Evolutionary conservation across 768 basidiomycete species (phyloP), one percentile per base, ranked within the genome.

Genomic region (Brasilioporus rufonigricans): DNA sequence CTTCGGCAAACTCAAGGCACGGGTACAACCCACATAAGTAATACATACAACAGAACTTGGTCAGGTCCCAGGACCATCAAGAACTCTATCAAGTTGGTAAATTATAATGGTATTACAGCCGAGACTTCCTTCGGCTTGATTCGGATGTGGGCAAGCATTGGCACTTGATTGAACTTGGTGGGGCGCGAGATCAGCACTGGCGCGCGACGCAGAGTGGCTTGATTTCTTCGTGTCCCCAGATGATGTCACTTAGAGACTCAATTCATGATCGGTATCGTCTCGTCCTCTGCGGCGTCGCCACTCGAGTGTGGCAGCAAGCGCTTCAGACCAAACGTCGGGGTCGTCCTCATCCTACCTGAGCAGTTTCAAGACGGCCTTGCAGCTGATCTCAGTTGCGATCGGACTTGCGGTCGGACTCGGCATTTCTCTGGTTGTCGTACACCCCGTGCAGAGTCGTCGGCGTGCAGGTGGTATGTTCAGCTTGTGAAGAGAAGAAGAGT

Each of bases 331-430:
- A 55, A 75, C 81, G 23, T 70, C 77, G 7, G 84, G 83, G 13
- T 76, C 77, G 31, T 71, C 78, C 4, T 68, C 73, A 0, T 79
- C 85, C 3, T 91, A 90, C 67, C 64, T 83, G 23, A 80, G 82
- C 19, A 88, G 86, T 0, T 92, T 92, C 74, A 76, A 80, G 64
- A 87, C 87, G 4, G 89, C 89, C 5, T 73, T 89, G 58, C 87
- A 87, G 67, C 76, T 93, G 36, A 82, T 93, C 27, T 80, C 85
- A 9, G 89, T 92, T 11, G 82, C 86, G 18, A 83, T 93, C 63
- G 90, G 83, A 7, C 71, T 88, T n/a, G 88, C 89, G 0, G 87
- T 94, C 57, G 91, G 91, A 5, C 72, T 92, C 5, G 87, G 88
- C 14, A 78, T 90, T 36, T 80, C 86, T 4, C 74, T 89, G 21